Conservation (phyloP, 345 rosid genomes). For the Toxicodendron radicans region DNA sequence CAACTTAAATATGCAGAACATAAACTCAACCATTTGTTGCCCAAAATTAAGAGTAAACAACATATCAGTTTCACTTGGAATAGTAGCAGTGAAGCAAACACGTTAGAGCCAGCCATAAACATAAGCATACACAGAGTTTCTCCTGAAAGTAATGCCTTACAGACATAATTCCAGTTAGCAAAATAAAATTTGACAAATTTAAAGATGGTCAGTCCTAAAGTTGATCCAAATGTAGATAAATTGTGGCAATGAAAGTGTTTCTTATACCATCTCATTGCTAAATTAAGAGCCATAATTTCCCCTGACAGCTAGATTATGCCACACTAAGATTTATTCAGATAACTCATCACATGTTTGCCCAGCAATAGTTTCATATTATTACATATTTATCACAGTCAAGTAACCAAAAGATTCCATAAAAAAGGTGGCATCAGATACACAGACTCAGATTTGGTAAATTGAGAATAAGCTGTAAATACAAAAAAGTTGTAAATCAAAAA, state of each 20-base stretch:
- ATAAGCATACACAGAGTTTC: too few relatives aligned
- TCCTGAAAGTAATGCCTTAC: too few relatives aligned
- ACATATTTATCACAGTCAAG: slow-evolving; percentile 3
- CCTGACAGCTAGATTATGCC: neutral
- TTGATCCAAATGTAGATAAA: slow-evolving; percentile 1
- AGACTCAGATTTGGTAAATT: neutral
- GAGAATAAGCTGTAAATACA: too few relatives aligned
- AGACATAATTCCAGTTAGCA: neutral
- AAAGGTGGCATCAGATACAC: neutral
- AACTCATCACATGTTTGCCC: neutral
- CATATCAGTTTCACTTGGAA: neutral
- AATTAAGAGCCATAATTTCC: neutral
- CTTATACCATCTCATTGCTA: neutral
- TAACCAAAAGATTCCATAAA: neutral
- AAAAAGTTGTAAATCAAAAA: neutral
- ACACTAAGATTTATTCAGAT: neutral
- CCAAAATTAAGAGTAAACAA: neutral
- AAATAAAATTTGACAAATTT: neutral
- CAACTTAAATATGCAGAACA: neutral
- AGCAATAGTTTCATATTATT: neutral
- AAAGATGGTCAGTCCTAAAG: neutral
- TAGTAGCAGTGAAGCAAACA: neutral
- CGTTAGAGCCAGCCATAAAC: neutral
- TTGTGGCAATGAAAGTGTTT: neutral
- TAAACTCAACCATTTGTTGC: neutral